A percentile compares a stretch with the other conserved stretches of the same genome.
phyloP scores from a whole-genome alignment of 2,329 filamentous ascomycete genomes.

The Metarhizium brunneum region DNA sequence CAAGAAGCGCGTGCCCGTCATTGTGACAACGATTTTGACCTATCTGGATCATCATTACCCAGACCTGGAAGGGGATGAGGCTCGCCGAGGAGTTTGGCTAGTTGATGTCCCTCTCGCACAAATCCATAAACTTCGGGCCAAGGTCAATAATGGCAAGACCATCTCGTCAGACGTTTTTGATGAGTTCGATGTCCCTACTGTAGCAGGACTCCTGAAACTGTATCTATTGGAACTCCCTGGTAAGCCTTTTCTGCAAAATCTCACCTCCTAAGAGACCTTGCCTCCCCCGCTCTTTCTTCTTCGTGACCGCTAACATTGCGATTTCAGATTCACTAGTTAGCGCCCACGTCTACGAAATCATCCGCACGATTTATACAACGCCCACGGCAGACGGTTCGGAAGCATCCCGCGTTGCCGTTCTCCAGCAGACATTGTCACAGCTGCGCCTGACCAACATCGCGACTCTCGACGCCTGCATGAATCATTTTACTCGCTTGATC shows the following conservation, averaged over 20 bases:
- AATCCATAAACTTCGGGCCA: conserved; percentile 73
- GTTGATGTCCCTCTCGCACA: conserved; percentile 80
- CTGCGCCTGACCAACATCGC: conserved; percentile 95
- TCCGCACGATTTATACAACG: conserved; percentile 91
- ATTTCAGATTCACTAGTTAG: conserved; percentile 86
- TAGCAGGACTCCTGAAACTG: conserved; percentile 85
- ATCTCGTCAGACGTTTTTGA: conserved; percentile 68
- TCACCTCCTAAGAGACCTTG: neutral
- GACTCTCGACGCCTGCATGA: conserved; percentile 95
- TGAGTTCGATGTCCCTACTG: conserved; percentile 87
- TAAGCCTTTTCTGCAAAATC: conserved; percentile 32
- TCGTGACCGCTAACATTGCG: conserved; percentile 14
- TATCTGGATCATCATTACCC: conserved; percentile 96
- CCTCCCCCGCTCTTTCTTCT: neutral
- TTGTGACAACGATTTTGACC: conserved; percentile 87
- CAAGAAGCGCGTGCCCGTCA: conserved; percentile 85
- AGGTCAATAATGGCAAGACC: conserved; percentile 79
- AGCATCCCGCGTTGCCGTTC: conserved; percentile 72
- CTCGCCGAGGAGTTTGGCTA: conserved; percentile 85
- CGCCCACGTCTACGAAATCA: conserved; percentile 96
- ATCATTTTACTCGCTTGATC: conserved; percentile 93
- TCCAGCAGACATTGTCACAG: conserved; percentile 93
- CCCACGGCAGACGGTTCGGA: conserved; percentile 69
- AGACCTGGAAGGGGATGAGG: conserved; percentile 92
- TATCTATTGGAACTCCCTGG: conserved; percentile 92